Evolutionary conservation across 225 moss, liverwort and hornwort genomes (phyloP).

Genomic region (Pleurozium schreberi): DNA sequence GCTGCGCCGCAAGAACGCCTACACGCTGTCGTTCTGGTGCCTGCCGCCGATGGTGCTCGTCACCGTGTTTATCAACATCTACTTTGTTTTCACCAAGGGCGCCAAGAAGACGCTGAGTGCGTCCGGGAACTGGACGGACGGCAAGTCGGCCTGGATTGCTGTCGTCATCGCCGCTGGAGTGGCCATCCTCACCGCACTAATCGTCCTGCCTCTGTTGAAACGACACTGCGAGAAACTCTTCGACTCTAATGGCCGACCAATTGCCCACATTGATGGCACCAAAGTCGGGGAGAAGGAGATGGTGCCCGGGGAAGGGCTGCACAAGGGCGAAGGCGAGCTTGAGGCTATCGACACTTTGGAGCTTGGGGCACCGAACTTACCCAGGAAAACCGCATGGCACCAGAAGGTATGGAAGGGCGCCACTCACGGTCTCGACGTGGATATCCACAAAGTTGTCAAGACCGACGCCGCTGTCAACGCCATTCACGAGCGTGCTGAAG

Average conservation of each 20-base stretch:
- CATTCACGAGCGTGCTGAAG: conserved; percentile 49
- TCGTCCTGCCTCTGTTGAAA: conserved; percentile 27
- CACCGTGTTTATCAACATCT: conserved; percentile 58
- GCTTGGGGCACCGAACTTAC: background rate
- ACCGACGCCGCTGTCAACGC: conserved; percentile 33
- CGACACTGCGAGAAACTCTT: conserved; percentile 35
- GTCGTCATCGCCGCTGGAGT: conserved; percentile 12
- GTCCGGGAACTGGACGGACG: conserved; percentile 29
- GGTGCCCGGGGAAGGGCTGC: background rate
- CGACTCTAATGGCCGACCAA: conserved; percentile 11
- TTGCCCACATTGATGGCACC: conserved; percentile 16
- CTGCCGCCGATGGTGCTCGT: conserved; percentile 42
- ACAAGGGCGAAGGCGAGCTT: background rate
- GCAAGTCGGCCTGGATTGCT: conserved; percentile 53
- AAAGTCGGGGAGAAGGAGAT: background rate
- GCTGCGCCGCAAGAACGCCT: conserved; percentile 49
- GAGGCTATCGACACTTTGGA: conserved; percentile 2
- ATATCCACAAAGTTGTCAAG: conserved; percentile 47
- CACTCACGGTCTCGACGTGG: conserved; percentile 60
- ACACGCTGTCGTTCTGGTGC: conserved; percentile 33
- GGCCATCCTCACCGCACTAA: background rate
- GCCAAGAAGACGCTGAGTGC: conserved; percentile 31
- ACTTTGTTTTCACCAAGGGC: conserved; percentile 74
- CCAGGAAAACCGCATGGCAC: background rate
- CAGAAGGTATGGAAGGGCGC: conserved; percentile 32